A percentile compares a stretch with the other conserved stretches of the same genome.
phyloP scores from a whole-genome alignment of 768 basidiomycete species.

The Pholiota conissans region DNA sequence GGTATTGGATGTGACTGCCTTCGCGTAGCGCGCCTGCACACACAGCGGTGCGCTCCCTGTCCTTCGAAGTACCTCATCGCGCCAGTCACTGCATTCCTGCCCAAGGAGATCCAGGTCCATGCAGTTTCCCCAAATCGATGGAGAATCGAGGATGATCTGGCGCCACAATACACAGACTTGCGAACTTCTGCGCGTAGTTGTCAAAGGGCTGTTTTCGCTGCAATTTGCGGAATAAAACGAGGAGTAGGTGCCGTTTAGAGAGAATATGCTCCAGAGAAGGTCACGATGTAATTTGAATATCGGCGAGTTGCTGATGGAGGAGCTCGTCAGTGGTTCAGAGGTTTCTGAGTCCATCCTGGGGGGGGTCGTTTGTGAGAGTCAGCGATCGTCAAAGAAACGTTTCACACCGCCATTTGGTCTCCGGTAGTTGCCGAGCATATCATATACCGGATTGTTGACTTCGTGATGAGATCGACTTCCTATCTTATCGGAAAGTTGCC shows the following conservation, averaged over 20 bases:
- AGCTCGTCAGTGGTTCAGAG: too few relatives aligned
- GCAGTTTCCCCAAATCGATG: conserved; percentile 2
- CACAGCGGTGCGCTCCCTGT: neutral
- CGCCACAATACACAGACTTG: neutral
- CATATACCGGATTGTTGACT: neutral
- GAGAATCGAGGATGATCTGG: neutral
- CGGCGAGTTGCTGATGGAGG: neutral
- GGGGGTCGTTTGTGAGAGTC: neutral
- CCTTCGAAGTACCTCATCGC: neutral
- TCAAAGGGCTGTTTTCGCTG: neutral
- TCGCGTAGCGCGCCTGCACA: neutral
- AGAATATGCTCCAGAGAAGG: neutral
- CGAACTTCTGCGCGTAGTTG: neutral
- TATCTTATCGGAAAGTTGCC: neutral
- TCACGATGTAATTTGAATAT: neutral
- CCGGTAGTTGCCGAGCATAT: neutral
- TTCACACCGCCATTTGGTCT: too few relatives aligned
- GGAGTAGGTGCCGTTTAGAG: neutral
- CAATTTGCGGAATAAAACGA: neutral
- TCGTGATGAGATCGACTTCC: neutral
- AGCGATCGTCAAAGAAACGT: too few relatives aligned
- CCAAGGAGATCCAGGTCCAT: neutral
- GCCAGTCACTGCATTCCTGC: neutral
- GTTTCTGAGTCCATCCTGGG: too few relatives aligned
- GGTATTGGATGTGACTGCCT: neutral